Conservation (phyloP, 2,329 filamentous ascomycete genomes). For the Penicillium sp. region DNA sequence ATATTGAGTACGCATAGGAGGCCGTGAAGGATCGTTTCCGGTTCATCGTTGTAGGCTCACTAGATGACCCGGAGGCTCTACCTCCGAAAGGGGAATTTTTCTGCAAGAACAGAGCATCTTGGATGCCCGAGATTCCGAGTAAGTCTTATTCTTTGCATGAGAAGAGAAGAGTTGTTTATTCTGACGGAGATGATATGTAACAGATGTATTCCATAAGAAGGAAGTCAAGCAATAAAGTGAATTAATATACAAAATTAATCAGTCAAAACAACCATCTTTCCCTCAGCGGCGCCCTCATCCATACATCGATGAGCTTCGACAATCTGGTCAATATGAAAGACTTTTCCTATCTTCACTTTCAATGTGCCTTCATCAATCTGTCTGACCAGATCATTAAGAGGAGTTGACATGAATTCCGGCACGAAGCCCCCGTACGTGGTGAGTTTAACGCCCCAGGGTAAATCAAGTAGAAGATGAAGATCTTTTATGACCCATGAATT, state of each 20-base stretch:
- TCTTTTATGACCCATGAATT: constrained; percentile 1
- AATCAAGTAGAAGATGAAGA: not conserved
- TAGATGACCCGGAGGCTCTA: constrained; percentile 48
- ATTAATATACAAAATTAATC: too few relatives aligned
- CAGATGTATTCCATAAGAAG: constrained; percentile 10
- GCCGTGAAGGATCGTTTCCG: constrained; percentile 31
- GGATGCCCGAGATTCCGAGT: constrained; percentile 51
- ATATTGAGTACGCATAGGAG: constrained; percentile 19
- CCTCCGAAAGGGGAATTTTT: constrained; percentile 56
- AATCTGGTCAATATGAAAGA: not conserved
- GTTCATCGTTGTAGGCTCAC: constrained; percentile 47
- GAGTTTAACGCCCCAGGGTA: not conserved
- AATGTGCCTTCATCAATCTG: not conserved
- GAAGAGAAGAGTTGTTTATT: not conserved
- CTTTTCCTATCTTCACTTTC: not conserved
- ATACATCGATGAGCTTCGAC: too few relatives aligned
- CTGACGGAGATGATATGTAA: not conserved
- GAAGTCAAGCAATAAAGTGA: not conserved
- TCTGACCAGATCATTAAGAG: not conserved
- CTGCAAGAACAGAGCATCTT: constrained; percentile 44
- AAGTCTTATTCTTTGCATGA: constrained; percentile 16
- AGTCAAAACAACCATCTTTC: too few relatives aligned
- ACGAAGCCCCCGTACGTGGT: not conserved
- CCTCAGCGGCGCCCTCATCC: too few relatives aligned
- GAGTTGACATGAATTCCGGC: not conserved